Conservation (phyloP, 495 filamentous ascomycete species). For the Astrothelium subdiscretum region DNA sequence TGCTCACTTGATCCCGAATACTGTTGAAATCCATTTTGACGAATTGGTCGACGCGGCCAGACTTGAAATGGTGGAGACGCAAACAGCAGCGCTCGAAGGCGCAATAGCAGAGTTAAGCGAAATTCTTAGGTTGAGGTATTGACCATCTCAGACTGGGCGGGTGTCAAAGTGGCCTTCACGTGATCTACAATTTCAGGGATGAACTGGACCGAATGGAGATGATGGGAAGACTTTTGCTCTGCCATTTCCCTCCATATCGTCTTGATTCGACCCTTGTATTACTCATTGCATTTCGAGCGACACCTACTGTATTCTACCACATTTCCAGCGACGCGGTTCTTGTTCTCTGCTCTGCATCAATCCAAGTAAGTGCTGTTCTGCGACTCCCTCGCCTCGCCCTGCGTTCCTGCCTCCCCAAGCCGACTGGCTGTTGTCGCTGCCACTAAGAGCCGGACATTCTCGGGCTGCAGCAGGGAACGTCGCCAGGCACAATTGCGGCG, state of each 20-base stretch:
- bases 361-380: not conserved
- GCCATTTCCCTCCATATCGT: not conserved
- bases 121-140: not conserved
- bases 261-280: not conserved
- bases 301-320: not conserved
- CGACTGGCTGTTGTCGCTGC: not conserved
- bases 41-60: not conserved
- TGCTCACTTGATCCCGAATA: constrained; percentile 81
- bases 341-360: not conserved
- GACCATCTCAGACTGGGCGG: not conserved
- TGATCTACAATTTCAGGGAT: not conserved
- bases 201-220: not conserved
- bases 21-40: constrained; percentile 68
- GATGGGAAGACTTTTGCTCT: not conserved
- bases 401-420: not conserved
- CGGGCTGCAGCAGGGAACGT: not conserved
- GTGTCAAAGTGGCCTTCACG: not conserved
- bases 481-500: not conserved
- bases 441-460: not conserved
- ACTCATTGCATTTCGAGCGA: not conserved
- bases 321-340: not conserved
- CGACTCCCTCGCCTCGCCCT: not conserved
- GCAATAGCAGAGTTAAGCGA: not conserved
- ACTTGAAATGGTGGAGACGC: not conserved
- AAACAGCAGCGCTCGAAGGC: not conserved